Evolutionary conservation across 2,329 filamentous ascomycete genomes (phyloP), one percentile per base, ranked within the genome.

Genomic region (Sclerotinia subarctica): DNA sequence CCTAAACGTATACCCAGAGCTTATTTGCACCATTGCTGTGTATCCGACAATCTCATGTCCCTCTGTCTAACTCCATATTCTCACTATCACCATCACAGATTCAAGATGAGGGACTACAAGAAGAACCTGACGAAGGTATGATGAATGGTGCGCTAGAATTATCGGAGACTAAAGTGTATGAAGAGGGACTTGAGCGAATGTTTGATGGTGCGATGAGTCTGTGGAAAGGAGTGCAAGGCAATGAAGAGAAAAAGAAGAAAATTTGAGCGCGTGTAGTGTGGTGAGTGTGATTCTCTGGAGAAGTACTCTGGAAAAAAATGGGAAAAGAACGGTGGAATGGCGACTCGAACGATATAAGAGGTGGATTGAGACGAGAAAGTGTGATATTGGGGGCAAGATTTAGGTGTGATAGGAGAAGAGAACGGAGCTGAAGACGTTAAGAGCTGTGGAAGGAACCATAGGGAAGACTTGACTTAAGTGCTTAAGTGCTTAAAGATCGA

Each of bases 21-120:
- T 26, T 35, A 8, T 54, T 11, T 54, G 52, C 29, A 5, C 29
- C 2, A 13, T 35, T 54, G 52, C 17, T 19, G 52, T 32, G 13
- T 42, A 3, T 3, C 11, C 3, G 11, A 15, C 11, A 13, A 5
- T 11, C 2, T 42, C 13, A 42, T 42, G 13, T 15, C 13, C 13
- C 3, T 15, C 38, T 1, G n/a, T 0, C 13, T 5, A 15, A 15
- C 8, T 54, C 10, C 3, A 5, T 19, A 5, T 0, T 6, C 19
- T 54, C 3, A 2, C 52, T 3, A 54, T 29, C 29, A 29, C 52
- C 19, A 11, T 21, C 26, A 10, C 17, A 26, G n/a, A 21, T 5
- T 54, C 17, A 54, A 1, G 19, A 35, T 54, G 4, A 7, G 6
- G 3, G 11, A 7, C 8, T 35, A 21, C 29, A 35, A n/a, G 52